These are phyloP conservation scores for Camellia lanceoleosa DNA, from an alignment of 148 eudicot species.

Conservation along the genomic window DNA sequence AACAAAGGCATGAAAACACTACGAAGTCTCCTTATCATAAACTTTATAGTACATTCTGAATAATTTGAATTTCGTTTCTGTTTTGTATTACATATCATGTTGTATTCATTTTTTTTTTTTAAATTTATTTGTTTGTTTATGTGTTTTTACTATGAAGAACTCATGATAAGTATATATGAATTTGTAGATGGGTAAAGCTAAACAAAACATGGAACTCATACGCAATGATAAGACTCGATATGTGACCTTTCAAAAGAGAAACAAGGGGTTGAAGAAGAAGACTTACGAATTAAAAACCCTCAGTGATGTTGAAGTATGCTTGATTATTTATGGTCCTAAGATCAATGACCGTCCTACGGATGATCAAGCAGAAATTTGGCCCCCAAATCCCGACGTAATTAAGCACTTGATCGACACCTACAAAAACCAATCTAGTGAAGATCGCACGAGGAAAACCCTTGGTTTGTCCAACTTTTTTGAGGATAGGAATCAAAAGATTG, in stretches of 20 bases:
- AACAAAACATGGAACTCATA: slow-evolving; percentile 11
- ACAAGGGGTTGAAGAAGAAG: slow-evolving; percentile 18
- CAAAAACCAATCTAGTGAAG: slow-evolving; percentile 6
- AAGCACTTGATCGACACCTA: slow-evolving; percentile 10
- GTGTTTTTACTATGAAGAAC: too few species aligned
- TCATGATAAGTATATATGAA: too few species aligned
- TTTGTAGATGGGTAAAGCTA: slow-evolving; percentile 18
- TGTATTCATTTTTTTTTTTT: too few species aligned
- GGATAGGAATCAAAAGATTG: background rate
- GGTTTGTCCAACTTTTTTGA: slow-evolving; percentile 6
- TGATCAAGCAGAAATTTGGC: background rate
- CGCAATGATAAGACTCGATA: background rate
- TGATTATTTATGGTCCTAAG: slow-evolving; percentile 9
- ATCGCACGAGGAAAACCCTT: background rate
- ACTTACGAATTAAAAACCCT: slow-evolving; percentile 13
- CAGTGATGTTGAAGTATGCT: slow-evolving; percentile 4
- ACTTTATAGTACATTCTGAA: too few species aligned
- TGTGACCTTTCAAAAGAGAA: slow-evolving; percentile 8
- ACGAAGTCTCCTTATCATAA: too few species aligned
- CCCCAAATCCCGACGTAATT: background rate
- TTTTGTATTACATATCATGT: too few species aligned
- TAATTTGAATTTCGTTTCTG: too few species aligned
- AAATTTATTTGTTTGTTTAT: too few species aligned
- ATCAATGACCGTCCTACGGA: background rate
- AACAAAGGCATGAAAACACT: too few species aligned